These are phyloP conservation scores for Psidium guajava DNA, from an alignment of 345 rosid species.

Conservation along the genomic window DNA sequence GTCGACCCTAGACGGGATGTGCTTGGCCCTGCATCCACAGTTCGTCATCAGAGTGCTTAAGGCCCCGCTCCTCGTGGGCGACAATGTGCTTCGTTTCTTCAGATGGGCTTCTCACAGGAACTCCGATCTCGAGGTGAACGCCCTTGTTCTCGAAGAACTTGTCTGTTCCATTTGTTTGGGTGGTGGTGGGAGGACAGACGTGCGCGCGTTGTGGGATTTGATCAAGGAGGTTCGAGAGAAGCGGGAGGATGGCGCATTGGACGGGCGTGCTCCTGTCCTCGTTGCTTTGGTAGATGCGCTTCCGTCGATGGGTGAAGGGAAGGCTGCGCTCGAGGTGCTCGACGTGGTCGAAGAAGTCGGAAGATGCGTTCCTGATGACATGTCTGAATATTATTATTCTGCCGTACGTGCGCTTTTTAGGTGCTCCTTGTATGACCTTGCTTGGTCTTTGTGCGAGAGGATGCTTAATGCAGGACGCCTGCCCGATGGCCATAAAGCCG, in stretches of 20 bases:
- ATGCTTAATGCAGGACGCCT: conserved; percentile 44
- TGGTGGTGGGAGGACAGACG: conserved; percentile 32
- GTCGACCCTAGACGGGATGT: conserved; percentile 31
- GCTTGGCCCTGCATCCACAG: conserved; percentile 28
- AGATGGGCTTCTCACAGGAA: conserved; percentile 39
- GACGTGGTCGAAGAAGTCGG: conserved; percentile 42
- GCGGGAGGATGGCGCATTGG: conserved; percentile 18
- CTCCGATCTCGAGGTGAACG: conserved; percentile 15
- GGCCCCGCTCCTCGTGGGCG: conserved; percentile 35
- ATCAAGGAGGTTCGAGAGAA: conserved; percentile 43
- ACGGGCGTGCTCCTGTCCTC: conserved; percentile 19
- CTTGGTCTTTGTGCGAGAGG: conserved; percentile 49
- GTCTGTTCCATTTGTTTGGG: conserved; percentile 21
- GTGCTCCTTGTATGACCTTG: conserved; percentile 40
- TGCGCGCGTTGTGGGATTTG: conserved; percentile 60
- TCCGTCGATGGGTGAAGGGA: conserved; percentile 52
- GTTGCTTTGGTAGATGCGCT: conserved; percentile 54
- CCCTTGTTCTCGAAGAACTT: conserved; percentile 32
- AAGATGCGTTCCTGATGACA: conserved; percentile 28
- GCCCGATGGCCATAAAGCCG: conserved; percentile 36
- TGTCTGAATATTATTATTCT: conserved; percentile 28
- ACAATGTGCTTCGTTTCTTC: conserved; percentile 49
- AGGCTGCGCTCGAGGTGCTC: conserved; percentile 64
- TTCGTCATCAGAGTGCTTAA: conserved; percentile 46
- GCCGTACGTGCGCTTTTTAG: conserved; percentile 54